These are phyloP conservation scores for Rhodotorula diobovata DNA, from an alignment of 768 basidiomycete species.

Conservation along the genomic window DNA sequence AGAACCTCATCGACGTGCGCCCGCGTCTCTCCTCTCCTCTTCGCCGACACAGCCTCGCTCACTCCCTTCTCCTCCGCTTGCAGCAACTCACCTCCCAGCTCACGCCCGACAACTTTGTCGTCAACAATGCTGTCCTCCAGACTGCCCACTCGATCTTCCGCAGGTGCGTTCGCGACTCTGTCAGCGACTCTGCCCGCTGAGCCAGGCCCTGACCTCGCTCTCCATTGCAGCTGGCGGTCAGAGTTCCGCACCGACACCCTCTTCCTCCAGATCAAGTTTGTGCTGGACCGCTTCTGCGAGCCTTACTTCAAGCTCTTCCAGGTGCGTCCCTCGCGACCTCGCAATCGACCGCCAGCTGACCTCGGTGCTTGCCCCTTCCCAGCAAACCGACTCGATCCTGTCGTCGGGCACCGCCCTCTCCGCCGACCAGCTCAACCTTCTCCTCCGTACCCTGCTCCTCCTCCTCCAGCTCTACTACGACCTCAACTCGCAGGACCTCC, in stretches of 20 bases:
- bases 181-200: background rate
- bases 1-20: constrained; percentile 81
- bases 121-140: constrained; percentile 84
- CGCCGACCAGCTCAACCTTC: constrained; percentile 47
- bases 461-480: constrained; percentile 87
- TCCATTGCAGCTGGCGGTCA: constrained; percentile 69
- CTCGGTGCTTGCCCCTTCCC: background rate
- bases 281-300: constrained; percentile 71
- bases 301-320: constrained; percentile 80
- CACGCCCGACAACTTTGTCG: constrained; percentile 70
- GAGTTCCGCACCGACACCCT: constrained; percentile 81
- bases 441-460: constrained; percentile 71
- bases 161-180: constrained; percentile 44
- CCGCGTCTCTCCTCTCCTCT: background rate
- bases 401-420: constrained; percentile 43
- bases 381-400: constrained; percentile 51
- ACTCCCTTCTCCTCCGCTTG: background rate
- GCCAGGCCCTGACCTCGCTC: too few relatives aligned
- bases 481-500: constrained; percentile 89
- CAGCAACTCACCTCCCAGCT: constrained; percentile 86
- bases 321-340: constrained; percentile 49
- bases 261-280: constrained; percentile 85
- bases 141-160: constrained; percentile 93
- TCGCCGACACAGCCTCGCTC: background rate
- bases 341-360: background rate